Conservation (phyloP, 2,329 filamentous ascomycete genomes). For the Talaromyces sp. region DNA sequence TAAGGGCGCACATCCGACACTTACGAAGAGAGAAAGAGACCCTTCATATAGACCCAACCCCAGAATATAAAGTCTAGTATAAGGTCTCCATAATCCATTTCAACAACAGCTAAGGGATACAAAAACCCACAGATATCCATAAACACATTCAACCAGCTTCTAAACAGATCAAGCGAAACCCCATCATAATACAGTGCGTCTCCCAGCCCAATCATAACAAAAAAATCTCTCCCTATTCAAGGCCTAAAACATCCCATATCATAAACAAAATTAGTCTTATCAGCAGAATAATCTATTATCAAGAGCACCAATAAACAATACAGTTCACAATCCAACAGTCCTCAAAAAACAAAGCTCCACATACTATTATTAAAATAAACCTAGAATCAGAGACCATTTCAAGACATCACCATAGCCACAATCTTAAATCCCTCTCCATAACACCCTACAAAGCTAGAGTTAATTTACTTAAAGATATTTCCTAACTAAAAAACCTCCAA, state of each 20-base stretch:
- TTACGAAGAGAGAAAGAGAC: not conserved
- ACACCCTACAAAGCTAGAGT: not conserved
- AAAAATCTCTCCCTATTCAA: not conserved
- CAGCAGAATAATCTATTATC: not conserved
- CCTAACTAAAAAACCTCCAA: not conserved
- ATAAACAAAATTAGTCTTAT: not conserved
- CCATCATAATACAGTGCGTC: not conserved
- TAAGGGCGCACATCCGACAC: not conserved
- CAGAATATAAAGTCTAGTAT: not conserved
- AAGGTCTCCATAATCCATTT: conserved; percentile 1
- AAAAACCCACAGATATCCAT: not conserved
- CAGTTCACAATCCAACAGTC: not conserved
- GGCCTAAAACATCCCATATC: not conserved
- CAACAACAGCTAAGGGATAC: not conserved
- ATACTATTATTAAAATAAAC: not conserved
- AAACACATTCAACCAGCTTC: not conserved
- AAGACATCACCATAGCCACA: not conserved
- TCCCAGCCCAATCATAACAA: not conserved
- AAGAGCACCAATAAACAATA: not conserved
- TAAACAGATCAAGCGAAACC: not conserved
- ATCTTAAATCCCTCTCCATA: conserved; percentile 5
- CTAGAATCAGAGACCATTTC: not conserved
- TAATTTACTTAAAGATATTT: not conserved
- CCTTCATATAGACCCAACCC: conserved; percentile 1
- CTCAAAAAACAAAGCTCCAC: conserved; percentile 2